Evolutionary conservation across 306 rosid genomes (phyloP), one percentile per base, ranked within the genome.

Genomic region (Cicer yamashitae): DNA sequence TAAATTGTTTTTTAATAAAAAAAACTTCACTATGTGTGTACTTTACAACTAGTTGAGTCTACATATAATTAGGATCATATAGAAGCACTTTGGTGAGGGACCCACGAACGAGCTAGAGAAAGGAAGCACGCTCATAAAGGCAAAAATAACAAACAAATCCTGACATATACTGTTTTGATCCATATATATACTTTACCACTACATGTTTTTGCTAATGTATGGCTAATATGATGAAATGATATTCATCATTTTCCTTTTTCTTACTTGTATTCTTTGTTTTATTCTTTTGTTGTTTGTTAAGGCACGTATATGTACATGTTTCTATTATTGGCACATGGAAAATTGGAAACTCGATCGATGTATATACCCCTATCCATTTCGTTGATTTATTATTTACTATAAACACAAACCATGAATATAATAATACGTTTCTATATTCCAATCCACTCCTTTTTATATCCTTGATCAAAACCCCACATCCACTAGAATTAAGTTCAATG

Each of bases 371-470:
- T 7, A 34, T 34, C 57, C 30, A 17, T 13, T 50, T 14, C 8
- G 7, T 51, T 14, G 37, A 30, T 51, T 10, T 5, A 7, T 34
- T 43, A 3, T 34, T 12, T 13, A 37, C n/a, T 60, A 12, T 6
- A 60, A 34, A 34, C 17, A 64, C 20, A 64, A 63, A 63, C 20
- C 69, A 8, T 40, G 37, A 5, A 30, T 4, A 30, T 30, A 4
- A 15, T 40, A 14, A 63, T 63, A 40, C 50, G 69, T 63, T 63
- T 63, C 50, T 63, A 63, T 40, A 40, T 63, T 63, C 8, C 14
- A 63, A 39, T 63, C 69, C 69, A 63, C 48, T 38, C 3, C 1
- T 61, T 61, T 61, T 8, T 6, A 14, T 57, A 61, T 61, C 12
- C 22, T 12, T n/a, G 22, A 61, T 34, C 12, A 1, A 39, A 62